Percentiles rank a stretch among this genome's conserved stretches.
Evolutionary conservation across 2,329 filamentous ascomycete species (phyloP).

Genomic region (Pseudopyricularia javanii): DNA sequence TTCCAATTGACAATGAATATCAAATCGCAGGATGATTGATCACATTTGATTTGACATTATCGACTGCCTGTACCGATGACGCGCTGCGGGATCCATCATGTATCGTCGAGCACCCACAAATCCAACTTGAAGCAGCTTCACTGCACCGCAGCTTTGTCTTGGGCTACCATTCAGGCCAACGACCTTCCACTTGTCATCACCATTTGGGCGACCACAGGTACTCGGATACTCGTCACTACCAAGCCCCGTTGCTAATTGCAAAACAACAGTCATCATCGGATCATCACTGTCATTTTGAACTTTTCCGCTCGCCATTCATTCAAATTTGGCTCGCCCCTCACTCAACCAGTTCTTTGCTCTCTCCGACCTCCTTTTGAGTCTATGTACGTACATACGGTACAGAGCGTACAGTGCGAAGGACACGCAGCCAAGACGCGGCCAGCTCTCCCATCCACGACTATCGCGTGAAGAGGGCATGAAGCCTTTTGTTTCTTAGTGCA

Average conservation of each 20-base stretch:
- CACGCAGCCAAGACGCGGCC: background rate
- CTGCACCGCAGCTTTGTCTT: background rate
- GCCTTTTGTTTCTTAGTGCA: background rate
- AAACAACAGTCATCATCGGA: background rate
- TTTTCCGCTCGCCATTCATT: background rate
- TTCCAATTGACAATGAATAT: too few relatives aligned
- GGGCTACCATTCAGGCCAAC: background rate
- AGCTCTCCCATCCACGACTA: background rate
- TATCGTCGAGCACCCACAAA: background rate
- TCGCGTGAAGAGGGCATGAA: background rate
- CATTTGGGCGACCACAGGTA: background rate
- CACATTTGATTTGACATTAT: background rate
- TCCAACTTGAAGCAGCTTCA: background rate
- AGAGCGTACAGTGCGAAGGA: background rate
- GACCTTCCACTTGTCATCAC: background rate
- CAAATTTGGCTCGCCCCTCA: background rate
- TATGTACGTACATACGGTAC: too few relatives aligned
- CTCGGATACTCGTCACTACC: background rate
- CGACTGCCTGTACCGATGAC: background rate
- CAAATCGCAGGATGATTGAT: too few relatives aligned
- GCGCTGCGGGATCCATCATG: background rate
- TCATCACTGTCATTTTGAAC: background rate
- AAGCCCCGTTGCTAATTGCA: background rate
- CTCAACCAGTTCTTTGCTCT: background rate
- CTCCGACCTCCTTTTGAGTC: background rate